Evolutionary conservation across 441 rosid genomes (phyloP).

Genomic region (Gossypium gossypioides): DNA sequence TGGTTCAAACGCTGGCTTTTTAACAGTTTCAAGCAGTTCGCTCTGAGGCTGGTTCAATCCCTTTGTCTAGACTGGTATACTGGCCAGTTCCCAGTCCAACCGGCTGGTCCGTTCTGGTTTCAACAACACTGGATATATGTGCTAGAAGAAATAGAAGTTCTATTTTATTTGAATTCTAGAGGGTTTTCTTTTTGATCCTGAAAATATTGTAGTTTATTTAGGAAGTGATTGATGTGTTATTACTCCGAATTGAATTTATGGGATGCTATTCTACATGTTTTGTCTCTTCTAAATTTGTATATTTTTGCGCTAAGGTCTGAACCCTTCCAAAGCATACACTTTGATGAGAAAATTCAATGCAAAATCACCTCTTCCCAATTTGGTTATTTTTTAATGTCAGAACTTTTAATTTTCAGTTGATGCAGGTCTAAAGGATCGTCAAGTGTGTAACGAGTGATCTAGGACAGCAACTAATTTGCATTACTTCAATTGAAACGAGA

Average conservation of each 20-base stretch:
- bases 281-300: background rate
- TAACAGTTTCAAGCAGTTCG: no score
- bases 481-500: slow-evolving; percentile 9
- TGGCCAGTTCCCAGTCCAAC: no score
- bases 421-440: slow-evolving; percentile 26
- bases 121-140: background rate
- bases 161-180: background rate
- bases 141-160: background rate
- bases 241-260: background rate
- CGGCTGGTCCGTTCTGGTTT: no score
- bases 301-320: background rate
- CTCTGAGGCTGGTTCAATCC: no score
- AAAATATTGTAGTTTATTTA: background rate
- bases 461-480: slow-evolving; percentile 9
- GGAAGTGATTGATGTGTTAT: background rate
- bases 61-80: no score
- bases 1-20: no score
- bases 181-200: background rate
- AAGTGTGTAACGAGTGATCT: background rate
- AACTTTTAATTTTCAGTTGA: background rate
- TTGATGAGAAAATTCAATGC: background rate
- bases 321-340: background rate
- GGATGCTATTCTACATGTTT: background rate
- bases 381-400: background rate
- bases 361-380: background rate